A percentile compares a stretch with the other conserved stretches of the same genome.
phyloP scores from a whole-genome alignment of 176 grass and related monocot species.

The Phyllostachys edulis region DNA sequence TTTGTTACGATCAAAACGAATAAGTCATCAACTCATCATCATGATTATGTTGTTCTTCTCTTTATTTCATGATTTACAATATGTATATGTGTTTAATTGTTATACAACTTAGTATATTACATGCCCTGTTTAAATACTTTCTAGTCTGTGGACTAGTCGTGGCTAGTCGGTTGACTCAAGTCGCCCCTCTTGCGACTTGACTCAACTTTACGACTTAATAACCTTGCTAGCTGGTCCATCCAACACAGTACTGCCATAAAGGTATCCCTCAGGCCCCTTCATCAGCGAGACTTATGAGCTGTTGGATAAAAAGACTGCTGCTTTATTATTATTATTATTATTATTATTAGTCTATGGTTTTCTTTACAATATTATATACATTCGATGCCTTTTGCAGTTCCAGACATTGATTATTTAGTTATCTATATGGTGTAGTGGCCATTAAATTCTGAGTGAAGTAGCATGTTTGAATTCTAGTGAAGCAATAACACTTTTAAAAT shows the following conservation, averaged over 20 bases:
- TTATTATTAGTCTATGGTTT: neutral
- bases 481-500: neutral
- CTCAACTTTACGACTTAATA: too few relatives aligned
- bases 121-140: too few relatives aligned
- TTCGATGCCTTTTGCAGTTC: neutral
- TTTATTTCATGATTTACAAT: too few relatives aligned
- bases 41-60: too few relatives aligned
- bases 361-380: neutral
- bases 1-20: too few relatives aligned
- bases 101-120: too few relatives aligned
- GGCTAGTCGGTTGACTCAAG: too few relatives aligned
- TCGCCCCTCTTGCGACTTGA: too few relatives aligned
- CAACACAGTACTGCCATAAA: neutral
- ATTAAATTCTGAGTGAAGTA: slow-evolving; percentile 17
- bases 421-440: neutral
- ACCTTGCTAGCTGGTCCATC: neutral
- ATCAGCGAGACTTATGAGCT: neutral
- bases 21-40: too few relatives aligned
- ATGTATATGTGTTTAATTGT: too few relatives aligned
- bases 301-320: slow-evolving; percentile 1
- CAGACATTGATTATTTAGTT: slow-evolving; percentile 2
- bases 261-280: neutral
- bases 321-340: neutral
- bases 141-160: too few relatives aligned
- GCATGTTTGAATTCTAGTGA: neutral